Conservation (phyloP, 129 eudicot genomes). For the Lactuca saligna region DNA sequence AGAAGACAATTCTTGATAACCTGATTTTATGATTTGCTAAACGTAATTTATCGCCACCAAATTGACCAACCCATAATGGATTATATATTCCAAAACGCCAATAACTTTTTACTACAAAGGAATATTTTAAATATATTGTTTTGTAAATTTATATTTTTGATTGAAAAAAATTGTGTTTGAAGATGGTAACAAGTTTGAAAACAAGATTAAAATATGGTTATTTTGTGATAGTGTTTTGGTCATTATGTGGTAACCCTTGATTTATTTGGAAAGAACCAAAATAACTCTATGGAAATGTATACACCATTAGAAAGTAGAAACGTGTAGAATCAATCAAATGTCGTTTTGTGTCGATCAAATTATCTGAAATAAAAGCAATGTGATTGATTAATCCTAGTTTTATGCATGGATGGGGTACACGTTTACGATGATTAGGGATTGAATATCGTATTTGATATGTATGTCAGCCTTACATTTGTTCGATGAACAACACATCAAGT, state of each 20-base stretch:
- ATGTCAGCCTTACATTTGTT: conserved; percentile 24
- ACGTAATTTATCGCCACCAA: neutral
- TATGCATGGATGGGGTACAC: neutral
- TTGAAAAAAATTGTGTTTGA: neutral
- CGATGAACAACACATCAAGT: conserved; percentile 5
- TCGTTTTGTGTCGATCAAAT: too few species aligned
- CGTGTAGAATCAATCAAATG: too few species aligned
- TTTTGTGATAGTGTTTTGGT: too few species aligned
- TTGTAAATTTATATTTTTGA: too few species aligned
- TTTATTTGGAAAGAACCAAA: too few species aligned
- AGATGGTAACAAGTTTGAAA: neutral
- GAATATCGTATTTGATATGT: neutral
- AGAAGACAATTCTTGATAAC: neutral
- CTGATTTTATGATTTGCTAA: neutral
- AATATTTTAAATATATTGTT: too few species aligned
- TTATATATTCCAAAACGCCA: neutral
- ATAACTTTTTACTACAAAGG: neutral
- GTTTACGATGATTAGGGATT: neutral
- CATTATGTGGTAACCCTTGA: too few species aligned
- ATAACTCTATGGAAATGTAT: too few species aligned
- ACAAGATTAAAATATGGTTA: too few species aligned
- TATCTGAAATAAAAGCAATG: too few species aligned
- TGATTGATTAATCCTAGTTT: too few species aligned
- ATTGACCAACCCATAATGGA: neutral
- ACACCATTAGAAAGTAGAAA: too few species aligned